Evolutionary conservation across 2,329 filamentous ascomycete genomes (phyloP), one percentile per base, ranked within the genome.

Genomic region (Davidsoniella virescens): DNA sequence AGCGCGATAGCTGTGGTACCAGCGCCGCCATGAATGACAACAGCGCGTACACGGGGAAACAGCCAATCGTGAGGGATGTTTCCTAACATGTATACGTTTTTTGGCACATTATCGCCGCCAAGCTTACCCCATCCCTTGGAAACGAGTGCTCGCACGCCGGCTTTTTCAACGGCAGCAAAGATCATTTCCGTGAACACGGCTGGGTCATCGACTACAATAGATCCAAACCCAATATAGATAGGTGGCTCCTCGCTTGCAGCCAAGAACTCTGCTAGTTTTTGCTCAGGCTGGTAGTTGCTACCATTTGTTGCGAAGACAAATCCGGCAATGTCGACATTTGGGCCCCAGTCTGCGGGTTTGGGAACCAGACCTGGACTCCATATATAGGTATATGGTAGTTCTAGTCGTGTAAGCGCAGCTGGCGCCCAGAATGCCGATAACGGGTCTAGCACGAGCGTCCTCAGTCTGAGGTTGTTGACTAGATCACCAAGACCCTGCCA

Each of bases 401-500:
- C 81, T 50, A 87, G 67, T 1, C 83, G 73, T 53, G 83, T 84
- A 0, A 83, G 72, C 38, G 82, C 74, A 0, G 82, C 82, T 0
- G 84, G 83, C 0, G 83, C 84, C 83, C 83, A 87, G 0, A 87
- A 65, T 0, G 79, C 84, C 36, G 79, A 84, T 2, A 90, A 77
- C 0, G 82, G 80, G 55, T 88, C 84, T 0, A 90, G 65, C 1
- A 73, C 75, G 1, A 90, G 66, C 0, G 78, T 84, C 50, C 79
- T 76, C 4, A 77, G 70, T 44, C 85, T 72, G 57, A 88, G 87
- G 25, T 76, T 69, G 58, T 90, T 90, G 55, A 90, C 75, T 25
- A 90, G 65, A 60, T 88, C 84, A 2, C 84, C 84, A 0, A 90
- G 69, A 0, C 87, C 88, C 63, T 94, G 87, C 87, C 87, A 94